Evolutionary conservation across 1,284 basidiomycete genomes (phyloP).

Genomic region (Cutaneotrichosporon daszewskae): DNA sequence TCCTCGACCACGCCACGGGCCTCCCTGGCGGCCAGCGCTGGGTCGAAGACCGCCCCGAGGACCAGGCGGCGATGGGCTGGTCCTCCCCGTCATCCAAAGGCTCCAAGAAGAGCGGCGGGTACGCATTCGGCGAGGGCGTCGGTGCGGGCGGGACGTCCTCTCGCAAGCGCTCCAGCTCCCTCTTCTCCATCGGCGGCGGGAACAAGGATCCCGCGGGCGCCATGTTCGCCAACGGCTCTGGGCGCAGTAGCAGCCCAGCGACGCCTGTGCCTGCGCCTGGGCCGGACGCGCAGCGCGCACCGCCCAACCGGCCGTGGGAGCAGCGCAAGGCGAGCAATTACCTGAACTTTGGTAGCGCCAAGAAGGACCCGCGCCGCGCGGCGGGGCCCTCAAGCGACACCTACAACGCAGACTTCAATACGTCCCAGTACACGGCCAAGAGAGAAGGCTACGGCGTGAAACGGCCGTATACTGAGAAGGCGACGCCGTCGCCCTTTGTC

Average conservation of each 20-base stretch:
- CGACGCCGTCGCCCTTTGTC: slow-evolving; percentile 19
- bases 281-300: slow-evolving; percentile 1
- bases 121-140: slow-evolving; percentile 43
- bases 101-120: slow-evolving; percentile 13
- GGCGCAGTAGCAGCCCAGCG: neutral
- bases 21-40: slow-evolving; percentile 63
- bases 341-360: slow-evolving; percentile 14
- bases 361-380: slow-evolving; percentile 9
- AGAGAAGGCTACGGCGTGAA: slow-evolving; percentile 22
- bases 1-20: slow-evolving; percentile 66
- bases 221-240: neutral
- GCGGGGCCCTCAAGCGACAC: slow-evolving; percentile 27
- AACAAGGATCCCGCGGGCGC: slow-evolving; percentile 3
- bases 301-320: slow-evolving; percentile 16
- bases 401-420: slow-evolving; percentile 31
- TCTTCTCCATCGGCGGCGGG: slow-evolving; percentile 13
- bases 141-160: slow-evolving; percentile 21
- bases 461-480: slow-evolving; percentile 15
- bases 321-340: slow-evolving; percentile 19
- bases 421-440: neutral
- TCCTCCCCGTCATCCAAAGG: slow-evolving; percentile 5
- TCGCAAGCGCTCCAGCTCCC: slow-evolving; percentile 19
- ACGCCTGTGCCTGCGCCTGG: neutral
- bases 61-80: slow-evolving; percentile 40
- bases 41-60: slow-evolving; percentile 55